Base-by-base conservation (phyloP, 2,329 filamentous ascomycete genomes). In the Phaeosphaeriaceae sp. region DNA sequence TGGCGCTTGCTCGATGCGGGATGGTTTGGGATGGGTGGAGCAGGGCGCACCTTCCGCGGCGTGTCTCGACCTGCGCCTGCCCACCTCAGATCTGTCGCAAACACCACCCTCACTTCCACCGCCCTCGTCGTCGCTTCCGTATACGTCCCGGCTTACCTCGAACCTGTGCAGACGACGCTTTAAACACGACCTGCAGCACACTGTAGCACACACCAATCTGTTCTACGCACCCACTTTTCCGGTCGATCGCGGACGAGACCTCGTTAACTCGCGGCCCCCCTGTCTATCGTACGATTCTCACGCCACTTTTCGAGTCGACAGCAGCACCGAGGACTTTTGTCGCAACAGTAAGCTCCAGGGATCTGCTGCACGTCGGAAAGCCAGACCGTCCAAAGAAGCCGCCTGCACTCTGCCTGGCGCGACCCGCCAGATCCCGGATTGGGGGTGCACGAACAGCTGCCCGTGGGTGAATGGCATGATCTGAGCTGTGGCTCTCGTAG, bases 381-480 rank as follows among this genome's bases (percentile, higher is more conserved):
- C n/a, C n/a, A n/a, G n/a, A n/a, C n/a, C n/a, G n/a, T n/a, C n/a
- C n/a, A n/a, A n/a, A n/a, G n/a, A n/a, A n/a, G n/a, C n/a, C n/a
- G n/a, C n/a, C n/a, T n/a, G n/a, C n/a, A n/a, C 21, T 31, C 19
- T 52, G 40, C 41, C 24, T 24, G 50, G 24, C 17, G 22, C 50
- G 47, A 10, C 11, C 48, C 48, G 31, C 15, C 22, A 10, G 17
- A 21, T n/a, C 27, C 24, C 25, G 25, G 15, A 11, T 24, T 20
- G 17, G 17, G 50, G 19, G 10, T 31, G 50, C 36, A 25, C 15
- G 40, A 51, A n/a, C 22, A 45, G 40, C 36, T 21, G 7, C 13
- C 44, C 49, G 53, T 44, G 33, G 24, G 53, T 51, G 57, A 52
- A 59, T 55, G 61, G 58, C 63, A 60, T 66, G 58, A 62, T 56